These are phyloP conservation scores for Paramarasmius palmivorus DNA, from an alignment of 1,284 basidiomycete species.

Conservation along the genomic window DNA sequence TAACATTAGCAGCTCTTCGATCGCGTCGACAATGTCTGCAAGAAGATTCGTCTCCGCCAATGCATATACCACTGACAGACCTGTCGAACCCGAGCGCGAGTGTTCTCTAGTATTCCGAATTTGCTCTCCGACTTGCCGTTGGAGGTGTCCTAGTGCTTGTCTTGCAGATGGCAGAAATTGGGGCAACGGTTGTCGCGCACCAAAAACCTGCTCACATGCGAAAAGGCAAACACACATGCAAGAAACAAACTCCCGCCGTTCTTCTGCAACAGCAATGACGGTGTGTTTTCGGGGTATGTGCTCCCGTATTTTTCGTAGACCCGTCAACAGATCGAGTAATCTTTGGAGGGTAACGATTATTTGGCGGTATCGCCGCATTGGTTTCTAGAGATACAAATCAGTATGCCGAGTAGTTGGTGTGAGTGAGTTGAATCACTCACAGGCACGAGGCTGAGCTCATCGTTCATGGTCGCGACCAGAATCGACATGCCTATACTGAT, in stretches of 20 bases:
- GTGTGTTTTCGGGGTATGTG: slow-evolving; percentile 49
- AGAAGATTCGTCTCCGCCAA: slow-evolving; percentile 48
- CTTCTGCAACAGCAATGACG: slow-evolving; percentile 39
- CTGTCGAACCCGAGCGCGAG: slow-evolving; percentile 29
- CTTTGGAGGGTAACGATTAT: slow-evolving; percentile 41
- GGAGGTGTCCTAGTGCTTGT: slow-evolving; percentile 38
- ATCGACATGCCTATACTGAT: slow-evolving; percentile 28
- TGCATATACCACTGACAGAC: slow-evolving; percentile 41
- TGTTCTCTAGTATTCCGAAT: slow-evolving; percentile 30
- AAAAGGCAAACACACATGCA: slow-evolving; percentile 49
- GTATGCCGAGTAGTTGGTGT: not conserved
- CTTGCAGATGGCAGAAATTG: slow-evolving; percentile 51
- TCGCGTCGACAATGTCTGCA: slow-evolving; percentile 41
- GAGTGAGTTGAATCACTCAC: slow-evolving; percentile 30
- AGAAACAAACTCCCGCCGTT: slow-evolving; percentile 51
- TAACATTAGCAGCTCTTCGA: slow-evolving; percentile 43
- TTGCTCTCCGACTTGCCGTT: slow-evolving; percentile 36
- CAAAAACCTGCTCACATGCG: slow-evolving; percentile 52
- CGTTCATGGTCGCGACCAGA: slow-evolving; percentile 44
- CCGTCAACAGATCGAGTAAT: slow-evolving; percentile 45
- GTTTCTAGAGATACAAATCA: slow-evolving; percentile 38
- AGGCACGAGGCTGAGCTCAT: slow-evolving; percentile 52
- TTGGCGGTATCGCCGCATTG: slow-evolving; percentile 44
- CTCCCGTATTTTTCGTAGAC: slow-evolving; percentile 47
- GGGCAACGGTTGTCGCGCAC: slow-evolving; percentile 46